Evolutionary conservation across 2,329 filamentous ascomycete species (phyloP).

Genomic region (Fusarium illudens): DNA sequence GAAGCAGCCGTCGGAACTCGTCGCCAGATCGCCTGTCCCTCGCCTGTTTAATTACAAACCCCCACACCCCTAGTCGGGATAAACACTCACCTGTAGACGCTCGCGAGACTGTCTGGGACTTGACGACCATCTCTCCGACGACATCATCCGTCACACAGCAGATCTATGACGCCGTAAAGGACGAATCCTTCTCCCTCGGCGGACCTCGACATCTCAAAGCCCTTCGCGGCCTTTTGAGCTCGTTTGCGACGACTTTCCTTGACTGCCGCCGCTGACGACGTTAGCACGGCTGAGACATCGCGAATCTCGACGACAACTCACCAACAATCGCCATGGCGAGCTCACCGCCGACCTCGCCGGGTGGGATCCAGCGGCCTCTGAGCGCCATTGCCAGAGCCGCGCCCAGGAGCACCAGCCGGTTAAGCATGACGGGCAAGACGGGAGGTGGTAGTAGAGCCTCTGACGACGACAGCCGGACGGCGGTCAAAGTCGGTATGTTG

Average conservation of each 20-base stretch:
- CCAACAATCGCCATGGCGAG: constrained; percentile 63
- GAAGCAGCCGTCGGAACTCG: constrained; percentile 30
- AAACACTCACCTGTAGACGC: constrained; percentile 38
- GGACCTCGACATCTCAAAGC: constrained; percentile 28
- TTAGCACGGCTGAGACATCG: constrained; percentile 24
- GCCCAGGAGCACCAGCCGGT: constrained; percentile 78
- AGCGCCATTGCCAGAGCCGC: constrained; percentile 82
- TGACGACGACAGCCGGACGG: constrained; percentile 88
- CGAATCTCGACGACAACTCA: constrained; percentile 21
- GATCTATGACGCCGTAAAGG: constrained; percentile 41
- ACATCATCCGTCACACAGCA: constrained; percentile 21
- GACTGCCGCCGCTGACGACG: constrained; percentile 13
- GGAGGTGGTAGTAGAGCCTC: constrained; percentile 82
- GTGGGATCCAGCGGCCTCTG: constrained; percentile 72
- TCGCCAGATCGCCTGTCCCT: constrained; percentile 30
- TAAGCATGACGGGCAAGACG: constrained; percentile 84
- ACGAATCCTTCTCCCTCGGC: constrained; percentile 26
- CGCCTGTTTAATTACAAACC: constrained; percentile 44
- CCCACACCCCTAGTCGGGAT: constrained; percentile 40
- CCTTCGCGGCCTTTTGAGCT: constrained; percentile 23
- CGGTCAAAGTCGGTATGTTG: constrained; percentile 93
- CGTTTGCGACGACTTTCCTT: constrained; percentile 15
- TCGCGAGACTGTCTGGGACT: constrained; percentile 36
- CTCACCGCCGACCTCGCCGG: constrained; percentile 75
- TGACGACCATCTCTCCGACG: constrained; percentile 30